Base-by-base conservation (phyloP, 257 asterid species). In the Nicotiana attenuata region DNA sequence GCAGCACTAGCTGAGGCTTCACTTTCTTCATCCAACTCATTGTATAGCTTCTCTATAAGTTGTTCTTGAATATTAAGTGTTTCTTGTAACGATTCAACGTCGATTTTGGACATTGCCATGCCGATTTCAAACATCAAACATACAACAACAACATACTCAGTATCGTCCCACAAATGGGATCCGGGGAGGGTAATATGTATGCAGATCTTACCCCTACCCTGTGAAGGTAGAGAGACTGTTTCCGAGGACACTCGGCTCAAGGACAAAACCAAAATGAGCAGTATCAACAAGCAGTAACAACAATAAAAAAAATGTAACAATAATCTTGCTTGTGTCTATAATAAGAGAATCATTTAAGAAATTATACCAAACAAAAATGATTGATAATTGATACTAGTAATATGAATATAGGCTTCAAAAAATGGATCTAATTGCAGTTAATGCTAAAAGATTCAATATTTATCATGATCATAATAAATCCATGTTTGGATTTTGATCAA, bases 1-100 rank as follows among this genome's bases (percentile, higher is more conserved):
- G 98, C 97, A 5, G 98, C 95, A 41, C 90, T 86, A 79, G 97
- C 90, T 0, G 98, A 92, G 28, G 99, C 94, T 81, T 96, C 98
- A 85, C 97, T 86, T 81, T 96, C 98, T 13, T 93, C 97, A 35
- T 96, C 99, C 81, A 94, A 80, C 65, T 96, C 99, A 80, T 81
- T 82, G 92, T 92, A 91, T 24, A 94, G 97, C 52, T 91, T 89
- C 85, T 88, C 93, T 68, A 96, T 91, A 85, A 96, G 92, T 87
- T 84, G 82, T 73, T 92, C 98, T 64, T 96, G 99, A 66, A 90
- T 85, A 67, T 90, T 82, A 3, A 89, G 97, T 41, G 96, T 85
- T 28, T 92, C 97, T 82, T 88, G 93, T 47, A 96, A 69, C 26
- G 82, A 24, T 29, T 87, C 84, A 5, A 91, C 76, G 66, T 94